A percentile compares a stretch with the other conserved stretches of the same genome.
Conservation (phyloP, 495 filamentous ascomycete species). For the Penicillium nucicola region DNA sequence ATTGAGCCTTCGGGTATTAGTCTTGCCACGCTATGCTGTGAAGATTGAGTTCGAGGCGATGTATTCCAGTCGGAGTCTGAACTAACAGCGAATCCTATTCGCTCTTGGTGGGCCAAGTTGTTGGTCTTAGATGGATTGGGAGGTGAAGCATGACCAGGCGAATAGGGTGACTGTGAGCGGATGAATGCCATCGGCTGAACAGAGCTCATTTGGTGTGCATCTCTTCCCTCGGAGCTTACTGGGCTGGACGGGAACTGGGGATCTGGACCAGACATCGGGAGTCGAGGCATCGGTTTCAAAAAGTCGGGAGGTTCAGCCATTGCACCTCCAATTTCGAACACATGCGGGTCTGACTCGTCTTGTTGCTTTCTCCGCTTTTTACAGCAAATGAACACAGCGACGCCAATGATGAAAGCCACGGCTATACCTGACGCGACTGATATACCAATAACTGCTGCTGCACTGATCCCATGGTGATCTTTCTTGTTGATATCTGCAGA, state of each 20-base stretch:
- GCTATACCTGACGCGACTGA: conserved; percentile 41
- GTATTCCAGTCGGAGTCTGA: conserved; percentile 30
- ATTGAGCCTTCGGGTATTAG: conserved; percentile 24
- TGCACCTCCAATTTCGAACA: conserved; percentile 42
- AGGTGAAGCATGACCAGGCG: conserved; percentile 17
- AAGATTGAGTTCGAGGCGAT: conserved; percentile 25
- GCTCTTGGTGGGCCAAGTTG: conserved; percentile 7
- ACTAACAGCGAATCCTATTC: conserved; percentile 27
- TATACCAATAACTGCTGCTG: conserved; percentile 39
- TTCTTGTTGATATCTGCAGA: conserved; percentile 4
- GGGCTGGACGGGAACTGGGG: conserved; percentile 4
- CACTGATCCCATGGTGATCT: conserved; percentile 19
- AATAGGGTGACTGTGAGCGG: conserved; percentile 10
- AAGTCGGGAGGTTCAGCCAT: conserved; percentile 44
- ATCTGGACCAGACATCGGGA: conserved; percentile 9
- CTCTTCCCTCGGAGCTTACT: conserved; percentile 1
- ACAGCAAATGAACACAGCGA: conserved; percentile 35
- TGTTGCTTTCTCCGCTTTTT: conserved; percentile 22
- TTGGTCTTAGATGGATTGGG: conserved; percentile 5
- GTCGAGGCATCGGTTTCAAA: conserved; percentile 17
- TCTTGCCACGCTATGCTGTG: conserved; percentile 34
- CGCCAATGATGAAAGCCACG: conserved; percentile 36
- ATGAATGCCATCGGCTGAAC: conserved; percentile 1
- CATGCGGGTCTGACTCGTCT: conserved; percentile 16
- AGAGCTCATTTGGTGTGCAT: conserved; percentile 6